Conservation (phyloP, 1,284 basidiomycete genomes). For the Malassezia yamatoensis region DNA sequence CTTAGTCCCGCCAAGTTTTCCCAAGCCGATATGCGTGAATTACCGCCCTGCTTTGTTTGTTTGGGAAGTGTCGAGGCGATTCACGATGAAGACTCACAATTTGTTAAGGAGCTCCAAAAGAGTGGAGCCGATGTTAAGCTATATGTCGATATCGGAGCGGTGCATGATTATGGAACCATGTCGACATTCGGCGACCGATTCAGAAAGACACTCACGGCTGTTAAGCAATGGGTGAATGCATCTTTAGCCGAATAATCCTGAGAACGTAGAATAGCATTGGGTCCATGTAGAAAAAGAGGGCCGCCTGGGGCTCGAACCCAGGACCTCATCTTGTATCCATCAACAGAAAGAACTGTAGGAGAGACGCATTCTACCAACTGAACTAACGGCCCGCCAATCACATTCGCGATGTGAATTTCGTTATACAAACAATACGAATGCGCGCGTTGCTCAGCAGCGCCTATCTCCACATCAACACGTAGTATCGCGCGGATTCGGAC, state of each 20-base stretch:
- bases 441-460: too few species aligned
- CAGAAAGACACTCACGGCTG: not conserved
- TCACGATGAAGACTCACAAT: constrained; percentile 4
- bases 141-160: not conserved
- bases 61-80: constrained; percentile 4
- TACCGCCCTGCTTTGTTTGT: constrained; percentile 1
- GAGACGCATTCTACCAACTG: constrained; percentile 24
- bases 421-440: not conserved
- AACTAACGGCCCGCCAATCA: constrained; percentile 20
- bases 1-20: not conserved
- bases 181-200: not conserved
- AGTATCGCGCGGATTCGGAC: too few species aligned
- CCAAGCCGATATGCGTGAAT: not conserved
- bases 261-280: not conserved
- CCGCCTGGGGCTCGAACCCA: constrained; percentile 23
- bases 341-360: constrained; percentile 8
- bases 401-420: not conserved
- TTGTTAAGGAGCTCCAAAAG: not conserved
- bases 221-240: not conserved
- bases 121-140: not conserved
- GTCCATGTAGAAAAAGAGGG: constrained; percentile 1
- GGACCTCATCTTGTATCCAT: constrained; percentile 20
- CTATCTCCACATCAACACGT: too few species aligned
- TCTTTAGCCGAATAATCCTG: not conserved
- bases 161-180: constrained; percentile 9